Evolutionary conservation across 805 yeast species (phyloP).

Genomic region (Saccharomycopsis malanga): DNA sequence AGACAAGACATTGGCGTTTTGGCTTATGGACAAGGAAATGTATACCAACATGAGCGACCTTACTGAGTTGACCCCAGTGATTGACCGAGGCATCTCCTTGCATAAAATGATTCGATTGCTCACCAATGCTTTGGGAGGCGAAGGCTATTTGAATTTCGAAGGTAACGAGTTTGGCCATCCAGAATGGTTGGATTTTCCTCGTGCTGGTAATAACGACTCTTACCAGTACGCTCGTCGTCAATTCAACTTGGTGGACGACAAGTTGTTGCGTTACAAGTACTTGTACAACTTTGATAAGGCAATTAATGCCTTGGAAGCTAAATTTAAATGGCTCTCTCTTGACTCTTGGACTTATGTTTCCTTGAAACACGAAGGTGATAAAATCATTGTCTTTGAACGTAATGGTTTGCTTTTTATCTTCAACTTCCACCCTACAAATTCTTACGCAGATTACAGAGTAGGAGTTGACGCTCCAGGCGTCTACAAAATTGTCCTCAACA

Average conservation of each 20-base stretch:
- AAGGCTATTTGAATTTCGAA: slow-evolving; percentile 91
- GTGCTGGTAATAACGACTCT: slow-evolving; percentile 78
- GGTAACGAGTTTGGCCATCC: slow-evolving; percentile 99
- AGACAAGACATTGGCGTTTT: slow-evolving; percentile 91
- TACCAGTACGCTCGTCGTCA: slow-evolving; percentile 95
- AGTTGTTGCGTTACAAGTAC: slow-evolving; percentile 68
- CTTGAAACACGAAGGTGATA: slow-evolving; percentile 81
- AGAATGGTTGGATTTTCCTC: slow-evolving; percentile 97
- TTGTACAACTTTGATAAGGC: slow-evolving; percentile 78
- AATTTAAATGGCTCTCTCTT: slow-evolving; percentile 62
- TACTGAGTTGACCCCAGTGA: slow-evolving; percentile 62
- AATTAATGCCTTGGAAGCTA: slow-evolving; percentile 69
- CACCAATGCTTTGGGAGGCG: slow-evolving; percentile 93
- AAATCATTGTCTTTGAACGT: slow-evolving; percentile 83
- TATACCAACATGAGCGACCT: slow-evolving; percentile 87
- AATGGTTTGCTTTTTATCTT: slow-evolving; percentile 78
- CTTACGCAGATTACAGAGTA: slow-evolving; percentile 78
- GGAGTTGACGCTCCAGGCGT: slow-evolving; percentile 82
- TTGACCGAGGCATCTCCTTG: slow-evolving; percentile 84
- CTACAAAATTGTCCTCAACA: slow-evolving; percentile 66
- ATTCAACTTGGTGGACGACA: slow-evolving; percentile 79
- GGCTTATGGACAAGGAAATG: slow-evolving; percentile 99
- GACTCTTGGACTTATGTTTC: slow-evolving; percentile 78
- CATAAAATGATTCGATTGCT: slow-evolving; percentile 86
- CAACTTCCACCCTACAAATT: slow-evolving; percentile 82